Percentiles rank a stretch among this genome's conserved stretches.
These are phyloP conservation scores for Xerocomus nothofagi DNA, from an alignment of 1,284 basidiomycete genomes.

Conservation along the genomic window DNA sequence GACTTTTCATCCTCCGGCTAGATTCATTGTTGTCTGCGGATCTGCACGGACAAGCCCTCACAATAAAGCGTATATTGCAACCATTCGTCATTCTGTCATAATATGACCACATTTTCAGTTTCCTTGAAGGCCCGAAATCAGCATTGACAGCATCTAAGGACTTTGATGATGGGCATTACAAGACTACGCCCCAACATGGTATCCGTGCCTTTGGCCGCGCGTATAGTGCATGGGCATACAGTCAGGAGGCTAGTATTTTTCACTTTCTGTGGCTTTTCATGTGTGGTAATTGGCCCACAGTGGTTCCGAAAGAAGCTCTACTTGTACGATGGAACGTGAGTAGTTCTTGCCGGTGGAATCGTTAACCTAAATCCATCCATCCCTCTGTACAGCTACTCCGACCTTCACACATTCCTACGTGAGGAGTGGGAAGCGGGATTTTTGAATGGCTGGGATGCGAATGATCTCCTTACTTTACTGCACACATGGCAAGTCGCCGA, in stretches of 20 bases:
- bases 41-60: conserved; percentile 62
- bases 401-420: conserved; percentile 51
- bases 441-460: conserved; percentile 53
- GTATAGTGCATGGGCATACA: conserved; percentile 62
- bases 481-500: conserved; percentile 27
- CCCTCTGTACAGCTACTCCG: conserved; percentile 39
- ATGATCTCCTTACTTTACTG: conserved; percentile 32
- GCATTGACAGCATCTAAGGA: conserved; percentile 57
- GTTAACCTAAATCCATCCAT: conserved; percentile 19
- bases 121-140: conserved; percentile 60
- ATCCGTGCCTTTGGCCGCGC: conserved; percentile 57
- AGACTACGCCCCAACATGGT: conserved; percentile 45
- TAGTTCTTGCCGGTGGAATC: not conserved
- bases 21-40: conserved; percentile 55
- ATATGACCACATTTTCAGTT: conserved; percentile 36
- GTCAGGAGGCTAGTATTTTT: conserved; percentile 44
- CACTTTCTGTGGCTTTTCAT: not conserved
- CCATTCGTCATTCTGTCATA: not conserved
- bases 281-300: conserved; percentile 29
- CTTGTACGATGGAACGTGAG: conserved; percentile 43
- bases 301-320: conserved; percentile 58
- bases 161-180: conserved; percentile 57
- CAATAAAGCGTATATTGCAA: conserved; percentile 51
- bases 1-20: conserved; percentile 22
- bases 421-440: conserved; percentile 53